A percentile compares a stretch with the other conserved stretches of the same genome.
Evolutionary conservation across 768 basidiomycete genomes (phyloP).

Genomic region (Pleurotus djamor): DNA sequence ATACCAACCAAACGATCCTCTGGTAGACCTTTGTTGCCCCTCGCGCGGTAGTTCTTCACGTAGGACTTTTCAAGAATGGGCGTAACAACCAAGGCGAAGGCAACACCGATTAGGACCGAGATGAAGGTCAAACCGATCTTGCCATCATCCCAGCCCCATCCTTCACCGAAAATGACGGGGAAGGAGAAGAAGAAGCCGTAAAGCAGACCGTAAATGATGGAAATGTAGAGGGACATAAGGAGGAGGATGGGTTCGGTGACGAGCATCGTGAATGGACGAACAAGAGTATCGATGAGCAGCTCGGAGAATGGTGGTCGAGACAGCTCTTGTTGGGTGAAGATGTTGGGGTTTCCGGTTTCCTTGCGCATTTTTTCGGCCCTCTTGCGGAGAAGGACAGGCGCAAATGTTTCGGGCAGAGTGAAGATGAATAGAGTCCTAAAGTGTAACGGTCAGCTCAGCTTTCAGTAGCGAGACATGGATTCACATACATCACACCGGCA

Average conservation of each 20-base stretch:
- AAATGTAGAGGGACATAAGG: constrained; percentile 40
- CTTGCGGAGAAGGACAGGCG: constrained; percentile 36
- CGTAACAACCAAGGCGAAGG: constrained; percentile 27
- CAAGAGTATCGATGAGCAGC: constrained; percentile 34
- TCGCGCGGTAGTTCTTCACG: constrained; percentile 24
- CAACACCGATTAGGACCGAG: constrained; percentile 35
- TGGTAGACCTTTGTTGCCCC: constrained; percentile 35
- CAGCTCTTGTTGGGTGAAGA: constrained; percentile 39
- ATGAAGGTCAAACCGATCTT: constrained; percentile 35
- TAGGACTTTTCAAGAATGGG: constrained; percentile 31
- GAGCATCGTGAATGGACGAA: constrained; percentile 43
- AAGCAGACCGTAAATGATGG: constrained; percentile 38
- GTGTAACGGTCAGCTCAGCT: neutral
- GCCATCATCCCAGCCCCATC: constrained; percentile 32
- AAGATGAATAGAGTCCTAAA: constrained; percentile 12
- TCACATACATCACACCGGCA: constrained; percentile 26
- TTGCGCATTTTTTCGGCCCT: constrained; percentile 34
- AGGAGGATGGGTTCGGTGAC: constrained; percentile 43
- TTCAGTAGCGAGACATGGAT: neutral
- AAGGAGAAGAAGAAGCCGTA: constrained; percentile 9
- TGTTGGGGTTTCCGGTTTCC: constrained; percentile 29
- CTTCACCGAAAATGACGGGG: constrained; percentile 36
- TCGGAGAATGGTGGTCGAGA: constrained; percentile 28
- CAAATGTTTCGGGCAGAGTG: constrained; percentile 44
- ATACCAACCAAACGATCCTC: constrained; percentile 37